These are phyloP conservation scores for Naganishia kalamii DNA, from an alignment of 768 basidiomycete species.

Conservation along the genomic window DNA sequence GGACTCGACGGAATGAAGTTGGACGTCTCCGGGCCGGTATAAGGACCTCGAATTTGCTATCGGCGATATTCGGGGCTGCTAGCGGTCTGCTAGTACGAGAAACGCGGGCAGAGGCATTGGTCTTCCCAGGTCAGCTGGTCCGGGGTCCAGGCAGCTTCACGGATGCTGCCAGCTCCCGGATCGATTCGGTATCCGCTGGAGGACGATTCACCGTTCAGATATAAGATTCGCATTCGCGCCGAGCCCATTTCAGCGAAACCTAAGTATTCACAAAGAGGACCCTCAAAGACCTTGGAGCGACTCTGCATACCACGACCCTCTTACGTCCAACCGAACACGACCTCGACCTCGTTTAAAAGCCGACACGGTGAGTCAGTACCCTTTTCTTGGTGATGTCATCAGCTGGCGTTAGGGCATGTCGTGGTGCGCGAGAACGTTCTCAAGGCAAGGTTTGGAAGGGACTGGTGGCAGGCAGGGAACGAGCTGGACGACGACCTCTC, in stretches of 20 bases:
- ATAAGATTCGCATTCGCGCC: too few species aligned
- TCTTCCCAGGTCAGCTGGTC: too few species aligned
- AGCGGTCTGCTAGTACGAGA: not conserved
- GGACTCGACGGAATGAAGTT: too few species aligned
- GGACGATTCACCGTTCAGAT: too few species aligned
- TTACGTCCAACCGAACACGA: slow-evolving; percentile 11
- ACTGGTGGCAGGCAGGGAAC: not conserved
- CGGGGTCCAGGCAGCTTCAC: too few species aligned
- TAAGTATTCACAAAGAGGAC: not conserved
- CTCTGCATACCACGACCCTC: not conserved
- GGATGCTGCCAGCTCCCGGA: too few species aligned
- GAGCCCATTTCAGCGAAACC: too few species aligned
- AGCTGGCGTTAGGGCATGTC: not conserved
- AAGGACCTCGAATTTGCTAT: not conserved
- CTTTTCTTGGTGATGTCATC: not conserved
- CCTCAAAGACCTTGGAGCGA: not conserved
- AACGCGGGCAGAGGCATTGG: not conserved
- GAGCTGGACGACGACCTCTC: not conserved
- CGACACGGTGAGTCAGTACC: not conserved
- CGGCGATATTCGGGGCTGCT: not conserved
- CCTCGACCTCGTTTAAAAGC: slow-evolving; percentile 1
- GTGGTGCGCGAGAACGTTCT: not conserved
- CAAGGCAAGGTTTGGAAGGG: not conserved
- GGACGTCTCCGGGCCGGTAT: too few species aligned
- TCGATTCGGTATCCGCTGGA: too few species aligned